Conservation (phyloP, 1,284 basidiomycete species). For the Apiotrichum porosum region DNA sequence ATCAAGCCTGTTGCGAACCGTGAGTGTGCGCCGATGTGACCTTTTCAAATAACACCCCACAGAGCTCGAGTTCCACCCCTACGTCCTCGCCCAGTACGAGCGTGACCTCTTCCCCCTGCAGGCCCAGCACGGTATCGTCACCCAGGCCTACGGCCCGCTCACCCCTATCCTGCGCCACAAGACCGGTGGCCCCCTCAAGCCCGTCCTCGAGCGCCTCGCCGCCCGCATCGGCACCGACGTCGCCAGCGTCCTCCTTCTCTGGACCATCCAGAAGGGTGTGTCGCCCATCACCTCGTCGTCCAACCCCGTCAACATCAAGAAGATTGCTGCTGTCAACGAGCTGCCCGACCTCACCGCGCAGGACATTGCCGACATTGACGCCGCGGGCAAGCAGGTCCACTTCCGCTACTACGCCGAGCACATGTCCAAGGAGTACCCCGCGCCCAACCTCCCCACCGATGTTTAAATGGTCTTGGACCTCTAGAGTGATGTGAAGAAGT, state of each 20-base stretch:
- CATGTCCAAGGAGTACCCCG: constrained; percentile 42
- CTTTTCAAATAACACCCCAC: constrained; percentile 50
- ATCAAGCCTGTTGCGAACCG: constrained; percentile 65
- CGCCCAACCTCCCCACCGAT: constrained; percentile 36
- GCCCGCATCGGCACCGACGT: constrained; percentile 49
- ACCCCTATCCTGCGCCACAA: constrained; percentile 57
- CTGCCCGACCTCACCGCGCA: constrained; percentile 59
- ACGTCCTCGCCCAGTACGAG: constrained; percentile 60
- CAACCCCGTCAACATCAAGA: constrained; percentile 60
- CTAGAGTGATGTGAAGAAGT: not conserved
- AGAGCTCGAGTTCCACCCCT: constrained; percentile 70
- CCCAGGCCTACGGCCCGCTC: constrained; percentile 58
- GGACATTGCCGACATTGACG: constrained; percentile 62
- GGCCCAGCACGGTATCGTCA: constrained; percentile 59
- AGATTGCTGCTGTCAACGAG: constrained; percentile 57
- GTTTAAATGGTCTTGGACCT: not conserved
- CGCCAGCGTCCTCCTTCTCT: constrained; percentile 59
- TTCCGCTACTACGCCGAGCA: constrained; percentile 49
- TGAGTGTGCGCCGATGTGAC: too few species aligned
- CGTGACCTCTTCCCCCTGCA: constrained; percentile 56
- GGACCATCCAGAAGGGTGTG: constrained; percentile 58
- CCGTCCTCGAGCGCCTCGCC: constrained; percentile 54
- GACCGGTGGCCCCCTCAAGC: constrained; percentile 56
- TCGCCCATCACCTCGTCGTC: constrained; percentile 63
- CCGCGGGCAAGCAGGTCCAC: constrained; percentile 59